A percentile compares a stretch with the other conserved stretches of the same genome.
Evolutionary conservation across 148 eudicot species (phyloP).

Genomic region (Nepenthes mirabilis): DNA sequence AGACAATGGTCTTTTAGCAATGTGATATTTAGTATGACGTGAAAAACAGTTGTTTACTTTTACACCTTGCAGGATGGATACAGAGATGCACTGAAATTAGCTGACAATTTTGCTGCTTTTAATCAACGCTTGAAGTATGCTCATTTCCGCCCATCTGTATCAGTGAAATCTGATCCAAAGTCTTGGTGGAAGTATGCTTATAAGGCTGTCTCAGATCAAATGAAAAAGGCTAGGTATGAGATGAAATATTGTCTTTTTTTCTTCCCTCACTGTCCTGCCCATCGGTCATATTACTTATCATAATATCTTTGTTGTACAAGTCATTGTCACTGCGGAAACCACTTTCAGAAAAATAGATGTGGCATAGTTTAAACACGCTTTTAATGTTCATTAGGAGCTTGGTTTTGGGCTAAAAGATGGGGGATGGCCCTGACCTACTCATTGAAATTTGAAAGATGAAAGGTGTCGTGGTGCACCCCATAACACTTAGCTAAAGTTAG

Average conservation of each 20-base stretch:
- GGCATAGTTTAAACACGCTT: no score
- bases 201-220: constrained; percentile 56
- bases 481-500: no score
- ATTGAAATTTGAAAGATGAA: no score
- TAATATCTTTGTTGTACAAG: no score
- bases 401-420: no score
- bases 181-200: constrained; percentile 95
- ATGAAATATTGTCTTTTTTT: constrained; percentile 1
- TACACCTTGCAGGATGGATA: constrained; percentile 56
- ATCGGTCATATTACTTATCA: no score
- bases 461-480: no score
- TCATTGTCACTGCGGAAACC: no score
- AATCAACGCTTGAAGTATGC: constrained; percentile 83
- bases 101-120: constrained; percentile 89
- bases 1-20: neutral
- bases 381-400: no score
- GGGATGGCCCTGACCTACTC: no score
- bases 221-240: constrained; percentile 76
- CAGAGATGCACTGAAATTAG: constrained; percentile 74
- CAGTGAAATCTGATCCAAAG: constrained; percentile 62
- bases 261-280: no score
- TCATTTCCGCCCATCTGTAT: constrained; percentile 63
- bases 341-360: no score
- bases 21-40: neutral
- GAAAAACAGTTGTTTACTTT: neutral